These are phyloP conservation scores for Tolypocladium nubicola DNA, from an alignment of 2,329 filamentous ascomycete genomes.

Conservation along the genomic window DNA sequence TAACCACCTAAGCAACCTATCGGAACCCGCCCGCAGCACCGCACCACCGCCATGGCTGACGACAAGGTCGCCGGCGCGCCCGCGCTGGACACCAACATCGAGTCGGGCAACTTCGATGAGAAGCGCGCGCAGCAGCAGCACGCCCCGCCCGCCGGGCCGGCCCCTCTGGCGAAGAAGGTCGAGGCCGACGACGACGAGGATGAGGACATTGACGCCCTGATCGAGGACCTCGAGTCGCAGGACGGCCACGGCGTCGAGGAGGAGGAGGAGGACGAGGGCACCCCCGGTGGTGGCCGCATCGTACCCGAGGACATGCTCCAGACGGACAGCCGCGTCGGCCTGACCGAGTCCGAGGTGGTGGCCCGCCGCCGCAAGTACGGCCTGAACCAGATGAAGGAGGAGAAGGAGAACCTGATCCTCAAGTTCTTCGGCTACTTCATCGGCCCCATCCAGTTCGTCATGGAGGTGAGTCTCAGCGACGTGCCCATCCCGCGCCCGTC, in stretches of 20 bases:
- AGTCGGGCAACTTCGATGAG: conserved; percentile 55
- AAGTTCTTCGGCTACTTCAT: conserved; percentile 80
- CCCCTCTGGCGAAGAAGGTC: conserved; percentile 22
- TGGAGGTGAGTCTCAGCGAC: conserved; percentile 54
- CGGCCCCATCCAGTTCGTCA: conserved; percentile 87
- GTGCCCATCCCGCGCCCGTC: not conserved
- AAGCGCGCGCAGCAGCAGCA: conserved; percentile 31
- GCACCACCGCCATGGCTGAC: conserved; percentile 38
- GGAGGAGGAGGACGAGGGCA: conserved; percentile 41
- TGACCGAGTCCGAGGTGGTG: conserved; percentile 60
- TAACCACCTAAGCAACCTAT: not conserved
- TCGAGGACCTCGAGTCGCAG: conserved; percentile 76
- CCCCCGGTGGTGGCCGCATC: conserved; percentile 44
- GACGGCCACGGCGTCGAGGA: conserved; percentile 61
- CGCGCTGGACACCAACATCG: conserved; percentile 53
- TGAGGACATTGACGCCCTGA: conserved; percentile 77
- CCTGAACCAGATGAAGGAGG: conserved; percentile 83
- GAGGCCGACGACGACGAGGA: conserved; percentile 56
- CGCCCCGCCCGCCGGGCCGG: conserved; percentile 16
- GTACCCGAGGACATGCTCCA: conserved; percentile 67
- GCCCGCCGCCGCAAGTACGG: conserved; percentile 61
- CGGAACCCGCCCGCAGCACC: not conserved
- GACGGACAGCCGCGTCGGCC: conserved; percentile 63
- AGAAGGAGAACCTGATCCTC: conserved; percentile 73
- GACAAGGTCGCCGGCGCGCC: conserved; percentile 39